Evolutionary conservation across 352 stramenopile species (phyloP), one percentile per base, ranked within the genome.

Genomic region (Globisporangium heterothallicum): DNA sequence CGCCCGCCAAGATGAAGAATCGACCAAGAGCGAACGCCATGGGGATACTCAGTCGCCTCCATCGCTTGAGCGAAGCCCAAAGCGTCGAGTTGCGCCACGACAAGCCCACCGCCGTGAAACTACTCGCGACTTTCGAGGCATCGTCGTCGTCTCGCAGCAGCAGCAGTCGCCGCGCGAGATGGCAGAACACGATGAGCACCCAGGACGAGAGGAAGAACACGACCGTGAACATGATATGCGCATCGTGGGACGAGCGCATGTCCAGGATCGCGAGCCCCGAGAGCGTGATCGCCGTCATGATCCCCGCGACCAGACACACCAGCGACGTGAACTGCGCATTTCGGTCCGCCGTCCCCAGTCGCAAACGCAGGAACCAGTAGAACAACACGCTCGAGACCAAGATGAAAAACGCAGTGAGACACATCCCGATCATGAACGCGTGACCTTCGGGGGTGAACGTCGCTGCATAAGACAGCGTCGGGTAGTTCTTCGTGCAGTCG

Each of bases 381-480:
- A 86, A 92, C 25, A 90, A 68, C 38, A 55, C 30, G 25, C 74
- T 51, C 9, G 76, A 70, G 10, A 56, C 58, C 13, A 86, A 59
- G 62, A 94, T 91, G 53, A 86, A 81, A 49, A 92, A 57, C 12
- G 81, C 68, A 13, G 84, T 95, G 51, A 79, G 41, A 43, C 73
- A 85, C 84, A 95, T 95, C 13, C 84, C 84, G 16, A 74, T 49
- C 21, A 72, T 77, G 63, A 95, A 95, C 30, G 61, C 75, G 48
- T 78, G 63, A 26, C 66, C 72, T 32, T 88, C 76, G 7, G 82
- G 84, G 45, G 67, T 68, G 62, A 90, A 92, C 21, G 78, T 86
- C 24, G 84, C 84, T 6, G 84, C 82, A 52, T 91, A 92, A 49
- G 84, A 95, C 13, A 95, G 66, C 46, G 84, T 95, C 24, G 84